Conservation (phyloP, 441 rosid species). For the Erodium chrysanthum region DNA sequence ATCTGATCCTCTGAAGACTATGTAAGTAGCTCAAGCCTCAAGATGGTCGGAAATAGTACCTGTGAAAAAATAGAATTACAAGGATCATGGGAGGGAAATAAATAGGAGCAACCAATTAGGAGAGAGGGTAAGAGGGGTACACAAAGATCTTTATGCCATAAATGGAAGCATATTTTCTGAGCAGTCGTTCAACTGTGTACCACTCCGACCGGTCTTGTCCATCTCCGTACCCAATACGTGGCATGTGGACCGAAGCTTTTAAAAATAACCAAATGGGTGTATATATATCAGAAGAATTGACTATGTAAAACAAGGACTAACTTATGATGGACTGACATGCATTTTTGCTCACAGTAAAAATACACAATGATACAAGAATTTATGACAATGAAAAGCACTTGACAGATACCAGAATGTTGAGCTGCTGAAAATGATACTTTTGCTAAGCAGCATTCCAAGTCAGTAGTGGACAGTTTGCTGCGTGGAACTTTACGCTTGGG, state of each 20-base stretch:
- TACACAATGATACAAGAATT: no score
- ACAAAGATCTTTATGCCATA: constrained; percentile 55
- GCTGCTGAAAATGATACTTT: constrained; percentile 62
- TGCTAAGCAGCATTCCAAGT: constrained; percentile 59
- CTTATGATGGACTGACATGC: no score
- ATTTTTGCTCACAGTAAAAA: no score
- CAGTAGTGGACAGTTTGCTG: constrained; percentile 53
- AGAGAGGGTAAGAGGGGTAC: constrained; percentile 32
- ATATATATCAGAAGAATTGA: no score
- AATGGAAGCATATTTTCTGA: constrained; percentile 64
- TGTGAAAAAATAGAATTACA: constrained; percentile 16
- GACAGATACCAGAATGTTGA: constrained; percentile 49
- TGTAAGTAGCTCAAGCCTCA: constrained; percentile 15
- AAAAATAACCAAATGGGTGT: neutral
- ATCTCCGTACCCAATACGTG: constrained; percentile 70
- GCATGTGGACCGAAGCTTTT: constrained; percentile 82
- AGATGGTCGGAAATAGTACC: constrained; percentile 50
- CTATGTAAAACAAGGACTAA: no score
- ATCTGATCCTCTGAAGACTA: no score
- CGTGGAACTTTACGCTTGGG: constrained; percentile 65
- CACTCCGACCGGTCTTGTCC: constrained; percentile 45
- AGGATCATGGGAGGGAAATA: neutral
- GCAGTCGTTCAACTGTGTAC: constrained; percentile 80
- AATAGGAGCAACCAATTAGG: neutral
- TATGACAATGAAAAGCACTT: no score